Conservation (phyloP, 352 stramenopile species). For the Pythium myriotylum region DNA sequence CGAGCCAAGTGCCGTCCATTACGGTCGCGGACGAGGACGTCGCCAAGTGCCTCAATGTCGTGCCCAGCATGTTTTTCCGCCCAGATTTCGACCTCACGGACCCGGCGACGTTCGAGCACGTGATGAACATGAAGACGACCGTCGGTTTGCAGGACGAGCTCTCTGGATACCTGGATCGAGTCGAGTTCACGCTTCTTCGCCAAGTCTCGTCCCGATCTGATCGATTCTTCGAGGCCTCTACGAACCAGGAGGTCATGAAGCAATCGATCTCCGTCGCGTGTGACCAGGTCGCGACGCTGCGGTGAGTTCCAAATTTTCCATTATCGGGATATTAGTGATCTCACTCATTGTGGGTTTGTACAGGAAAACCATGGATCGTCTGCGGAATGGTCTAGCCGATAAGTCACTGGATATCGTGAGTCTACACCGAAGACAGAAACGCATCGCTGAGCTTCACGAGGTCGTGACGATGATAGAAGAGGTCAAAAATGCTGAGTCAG, state of each 20-base stretch:
- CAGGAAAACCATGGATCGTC: conserved; percentile 81
- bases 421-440: conserved; percentile 81
- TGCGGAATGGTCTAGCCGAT: conserved; percentile 77
- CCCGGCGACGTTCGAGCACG: conserved; percentile 75
- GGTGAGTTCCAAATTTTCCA: conserved; percentile 34
- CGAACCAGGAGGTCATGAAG: conserved; percentile 87
- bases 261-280: conserved; percentile 77
- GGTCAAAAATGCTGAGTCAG: conserved; percentile 82
- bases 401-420: conserved; percentile 89
- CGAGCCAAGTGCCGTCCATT: conserved; percentile 80
- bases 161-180: conserved; percentile 78
- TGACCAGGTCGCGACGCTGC: conserved; percentile 77
- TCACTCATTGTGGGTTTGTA: no score
- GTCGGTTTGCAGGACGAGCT: conserved; percentile 75
- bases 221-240: conserved; percentile 83
- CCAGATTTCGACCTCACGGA: conserved; percentile 78
- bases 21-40: conserved; percentile 84
- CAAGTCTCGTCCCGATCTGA: conserved; percentile 86
- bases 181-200: conserved; percentile 84
- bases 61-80: conserved; percentile 84
- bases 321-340: not conserved
- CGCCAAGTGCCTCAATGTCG: conserved; percentile 68
- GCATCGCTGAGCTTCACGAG: conserved; percentile 80
- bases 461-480: conserved; percentile 84
- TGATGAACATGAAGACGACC: conserved; percentile 69